Conservation (phyloP, 768 basidiomycete genomes). For the Podaxis rugospora region DNA sequence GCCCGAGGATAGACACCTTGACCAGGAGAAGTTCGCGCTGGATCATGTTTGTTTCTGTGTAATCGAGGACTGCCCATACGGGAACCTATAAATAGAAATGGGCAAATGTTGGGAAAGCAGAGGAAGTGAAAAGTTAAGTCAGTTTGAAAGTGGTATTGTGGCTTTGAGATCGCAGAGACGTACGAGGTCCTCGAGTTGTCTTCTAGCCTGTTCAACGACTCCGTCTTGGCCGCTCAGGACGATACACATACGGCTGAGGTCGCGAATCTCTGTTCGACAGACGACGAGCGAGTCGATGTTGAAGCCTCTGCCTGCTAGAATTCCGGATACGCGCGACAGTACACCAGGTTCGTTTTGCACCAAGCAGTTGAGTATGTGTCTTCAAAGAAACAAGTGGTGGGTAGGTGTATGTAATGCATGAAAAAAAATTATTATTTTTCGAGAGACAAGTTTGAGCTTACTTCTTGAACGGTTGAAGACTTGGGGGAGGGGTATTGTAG, state of each 20-base stretch:
- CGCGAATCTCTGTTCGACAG: constrained; percentile 94
- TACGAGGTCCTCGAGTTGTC: constrained; percentile 95
- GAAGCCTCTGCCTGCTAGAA: constrained; percentile 94
- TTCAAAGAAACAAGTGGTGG: constrained; percentile 27
- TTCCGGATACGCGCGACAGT: constrained; percentile 96
- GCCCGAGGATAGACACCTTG: constrained; percentile 96
- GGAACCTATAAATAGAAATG: constrained; percentile 64
- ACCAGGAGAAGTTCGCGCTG: constrained; percentile 91
- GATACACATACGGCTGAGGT: constrained; percentile 97
- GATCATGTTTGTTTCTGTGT: constrained; percentile 89
- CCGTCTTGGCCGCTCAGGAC: constrained; percentile 96
- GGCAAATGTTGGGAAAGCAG: neutral
- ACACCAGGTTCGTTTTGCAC: constrained; percentile 99
- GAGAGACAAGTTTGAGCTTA: constrained; percentile 28
- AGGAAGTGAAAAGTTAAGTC: neutral
- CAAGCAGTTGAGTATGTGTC: constrained; percentile 94
- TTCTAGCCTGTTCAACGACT: constrained; percentile 93
- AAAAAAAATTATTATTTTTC: neutral
- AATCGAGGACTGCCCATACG: constrained; percentile 99
- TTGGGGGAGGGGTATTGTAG: constrained; percentile 93
- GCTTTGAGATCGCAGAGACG: constrained; percentile 24
- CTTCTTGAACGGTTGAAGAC: constrained; percentile 91
- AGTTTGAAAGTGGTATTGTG: neutral
- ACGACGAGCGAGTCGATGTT: constrained; percentile 99
- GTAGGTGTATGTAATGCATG: neutral